These are phyloP conservation scores for Hemerocallis citrina DNA, from an alignment of 106 monocot species.

Conservation along the genomic window DNA sequence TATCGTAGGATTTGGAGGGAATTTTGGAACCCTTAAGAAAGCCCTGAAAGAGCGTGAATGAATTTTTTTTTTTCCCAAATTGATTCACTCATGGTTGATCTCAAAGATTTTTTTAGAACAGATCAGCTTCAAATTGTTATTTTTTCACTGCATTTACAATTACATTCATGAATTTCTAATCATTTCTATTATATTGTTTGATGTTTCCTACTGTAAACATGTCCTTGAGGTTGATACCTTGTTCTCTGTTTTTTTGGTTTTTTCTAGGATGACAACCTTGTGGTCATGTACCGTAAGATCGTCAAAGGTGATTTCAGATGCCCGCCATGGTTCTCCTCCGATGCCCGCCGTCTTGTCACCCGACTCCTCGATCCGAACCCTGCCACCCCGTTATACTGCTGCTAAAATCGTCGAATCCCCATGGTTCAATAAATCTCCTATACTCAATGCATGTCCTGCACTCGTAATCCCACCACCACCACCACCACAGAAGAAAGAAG, in stretches of 20 bases:
- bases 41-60: too few species aligned
- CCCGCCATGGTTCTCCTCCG: conserved; percentile 69
- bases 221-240: too few species aligned
- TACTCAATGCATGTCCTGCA: not conserved
- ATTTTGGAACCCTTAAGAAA: too few species aligned
- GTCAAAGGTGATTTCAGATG: conserved; percentile 54
- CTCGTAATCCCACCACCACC: not conserved
- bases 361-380: conserved; percentile 67
- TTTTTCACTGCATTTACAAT: too few species aligned
- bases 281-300: conserved; percentile 69
- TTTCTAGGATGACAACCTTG: conserved; percentile 33
- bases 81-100: too few species aligned
- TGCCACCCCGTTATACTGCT: conserved; percentile 39
- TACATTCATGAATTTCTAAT: too few species aligned
- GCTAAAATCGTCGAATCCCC: conserved; percentile 37
- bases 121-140: too few species aligned
- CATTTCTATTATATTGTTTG: too few species aligned
- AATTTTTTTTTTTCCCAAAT: too few species aligned
- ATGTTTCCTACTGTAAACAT: too few species aligned
- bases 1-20: too few species aligned
- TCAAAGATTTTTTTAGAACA: too few species aligned
- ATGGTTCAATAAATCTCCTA: conserved; percentile 44
- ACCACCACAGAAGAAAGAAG: conserved; percentile 1
- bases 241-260: not conserved
- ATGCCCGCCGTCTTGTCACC: conserved; percentile 47